Evolutionary conservation across 2,329 filamentous ascomycete species (phyloP).

Genomic region (Furcasterigmium sp.): DNA sequence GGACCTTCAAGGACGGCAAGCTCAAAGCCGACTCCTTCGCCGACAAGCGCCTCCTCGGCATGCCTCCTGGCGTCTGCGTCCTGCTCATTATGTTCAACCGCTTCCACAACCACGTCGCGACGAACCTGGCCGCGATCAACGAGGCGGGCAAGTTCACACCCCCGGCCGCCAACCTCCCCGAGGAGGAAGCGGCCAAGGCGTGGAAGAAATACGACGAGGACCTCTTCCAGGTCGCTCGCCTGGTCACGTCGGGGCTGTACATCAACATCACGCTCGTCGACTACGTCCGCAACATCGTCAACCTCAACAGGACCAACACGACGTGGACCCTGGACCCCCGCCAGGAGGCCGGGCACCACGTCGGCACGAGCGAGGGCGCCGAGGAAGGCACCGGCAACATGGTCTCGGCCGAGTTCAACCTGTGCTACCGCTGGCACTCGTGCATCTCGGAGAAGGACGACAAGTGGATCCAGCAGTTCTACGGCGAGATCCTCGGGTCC

Average conservation of each 20-base stretch:
- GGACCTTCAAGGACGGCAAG: conserved; percentile 65
- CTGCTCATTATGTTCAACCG: conserved; percentile 73
- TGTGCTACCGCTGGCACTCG: conserved; percentile 85
- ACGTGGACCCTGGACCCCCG: conserved; percentile 69
- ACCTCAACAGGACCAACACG: conserved; percentile 63
- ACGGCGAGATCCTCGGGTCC: conserved; percentile 49
- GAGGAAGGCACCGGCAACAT: conserved; percentile 74
- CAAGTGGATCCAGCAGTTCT: conserved; percentile 71
- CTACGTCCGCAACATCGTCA: conserved; percentile 74
- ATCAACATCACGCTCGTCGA: conserved; percentile 75
- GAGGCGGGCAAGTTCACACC: conserved; percentile 73
- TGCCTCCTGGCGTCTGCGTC: conserved; percentile 67
- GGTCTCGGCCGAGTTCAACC: conserved; percentile 83
- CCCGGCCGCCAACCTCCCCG: conserved; percentile 44
- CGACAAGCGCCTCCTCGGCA: conserved; percentile 63
- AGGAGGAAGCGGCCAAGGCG: conserved; percentile 42
- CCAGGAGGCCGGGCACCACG: conserved; percentile 55
- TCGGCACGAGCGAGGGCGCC: conserved; percentile 49
- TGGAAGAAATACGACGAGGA: conserved; percentile 73
- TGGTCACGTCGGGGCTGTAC: conserved; percentile 71
- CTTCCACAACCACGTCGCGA: conserved; percentile 84
- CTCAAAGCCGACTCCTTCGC: conserved; percentile 70
- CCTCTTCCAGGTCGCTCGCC: conserved; percentile 70
- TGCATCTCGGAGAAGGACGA: conserved; percentile 72
- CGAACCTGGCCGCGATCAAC: conserved; percentile 78